A percentile compares a stretch with the other conserved stretches of the same genome.
phyloP scores from a whole-genome alignment of 495 filamentous ascomycete species.

The Lophium mytilinum region DNA sequence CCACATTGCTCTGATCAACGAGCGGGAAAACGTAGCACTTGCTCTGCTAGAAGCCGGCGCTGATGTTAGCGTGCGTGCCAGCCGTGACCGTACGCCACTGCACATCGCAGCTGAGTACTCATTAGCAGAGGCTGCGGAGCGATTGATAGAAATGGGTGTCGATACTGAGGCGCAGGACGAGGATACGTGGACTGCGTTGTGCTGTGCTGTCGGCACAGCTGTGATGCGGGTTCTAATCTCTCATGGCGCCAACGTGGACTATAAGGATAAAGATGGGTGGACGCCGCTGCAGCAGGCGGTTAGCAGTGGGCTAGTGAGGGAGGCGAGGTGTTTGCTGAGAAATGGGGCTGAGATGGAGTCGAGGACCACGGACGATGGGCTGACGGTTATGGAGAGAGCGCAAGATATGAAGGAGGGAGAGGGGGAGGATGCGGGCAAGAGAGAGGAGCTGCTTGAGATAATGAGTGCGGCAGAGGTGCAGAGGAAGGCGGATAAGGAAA shows the following conservation, averaged over 20 bases:
- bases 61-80: background rate
- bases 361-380: constrained; percentile 12
- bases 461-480: too few species aligned
- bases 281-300: constrained; percentile 15
- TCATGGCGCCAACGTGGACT: constrained; percentile 10
- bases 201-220: constrained; percentile 1
- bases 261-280: constrained; percentile 6
- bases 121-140: background rate
- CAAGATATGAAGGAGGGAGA: background rate
- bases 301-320: background rate
- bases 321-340: background rate
- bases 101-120: constrained; percentile 10
- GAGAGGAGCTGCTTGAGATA: background rate
- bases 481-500: too few species aligned
- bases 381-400: constrained; percentile 6
- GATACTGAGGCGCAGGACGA: constrained; percentile 6
- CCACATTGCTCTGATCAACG: constrained; percentile 15
- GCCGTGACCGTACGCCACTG: constrained; percentile 2
- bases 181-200: constrained; percentile 13
- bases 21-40: background rate
- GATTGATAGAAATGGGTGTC: background rate
- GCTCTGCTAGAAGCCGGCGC: constrained; percentile 5
- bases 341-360: constrained; percentile 2
- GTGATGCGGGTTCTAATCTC: background rate
- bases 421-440: background rate